These are phyloP conservation scores for Quercus wislizeni DNA, from an alignment of 306 rosid species.

Conservation along the genomic window DNA sequence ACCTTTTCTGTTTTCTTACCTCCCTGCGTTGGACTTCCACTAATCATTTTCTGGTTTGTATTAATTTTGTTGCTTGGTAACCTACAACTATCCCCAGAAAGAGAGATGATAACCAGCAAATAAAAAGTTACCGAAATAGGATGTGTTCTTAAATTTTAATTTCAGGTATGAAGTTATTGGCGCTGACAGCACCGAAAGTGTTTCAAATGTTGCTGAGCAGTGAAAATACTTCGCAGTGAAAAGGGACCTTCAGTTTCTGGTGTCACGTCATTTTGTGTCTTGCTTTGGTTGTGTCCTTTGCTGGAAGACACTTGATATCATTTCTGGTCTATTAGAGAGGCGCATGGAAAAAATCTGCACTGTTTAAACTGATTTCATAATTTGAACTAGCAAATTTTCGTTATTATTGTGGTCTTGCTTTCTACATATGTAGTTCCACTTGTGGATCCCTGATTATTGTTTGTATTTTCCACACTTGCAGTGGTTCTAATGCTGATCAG, in stretches of 20 bases:
- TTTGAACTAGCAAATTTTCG: background rate
- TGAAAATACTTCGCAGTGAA: background rate
- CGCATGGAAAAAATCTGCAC: background rate
- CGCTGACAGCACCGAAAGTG: background rate
- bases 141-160: background rate
- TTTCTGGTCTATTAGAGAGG: background rate
- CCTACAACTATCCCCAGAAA: background rate
- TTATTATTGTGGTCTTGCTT: background rate
- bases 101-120: background rate
- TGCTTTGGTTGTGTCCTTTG: background rate
- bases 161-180: background rate
- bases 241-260: background rate
- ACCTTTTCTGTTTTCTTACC: background rate
- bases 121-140: background rate
- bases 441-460: conserved; percentile 27
- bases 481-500: conserved; percentile 79
- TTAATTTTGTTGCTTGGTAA: background rate
- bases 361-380: background rate
- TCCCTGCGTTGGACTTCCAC: background rate
- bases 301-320: background rate
- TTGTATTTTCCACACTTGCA: conserved; percentile 34
- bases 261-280: background rate
- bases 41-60: background rate
- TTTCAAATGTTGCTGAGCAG: background rate
- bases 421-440: conserved; percentile 10